Conservation (phyloP, 192 early-diverging fungal genomes). For the Paraglomus occultum region DNA sequence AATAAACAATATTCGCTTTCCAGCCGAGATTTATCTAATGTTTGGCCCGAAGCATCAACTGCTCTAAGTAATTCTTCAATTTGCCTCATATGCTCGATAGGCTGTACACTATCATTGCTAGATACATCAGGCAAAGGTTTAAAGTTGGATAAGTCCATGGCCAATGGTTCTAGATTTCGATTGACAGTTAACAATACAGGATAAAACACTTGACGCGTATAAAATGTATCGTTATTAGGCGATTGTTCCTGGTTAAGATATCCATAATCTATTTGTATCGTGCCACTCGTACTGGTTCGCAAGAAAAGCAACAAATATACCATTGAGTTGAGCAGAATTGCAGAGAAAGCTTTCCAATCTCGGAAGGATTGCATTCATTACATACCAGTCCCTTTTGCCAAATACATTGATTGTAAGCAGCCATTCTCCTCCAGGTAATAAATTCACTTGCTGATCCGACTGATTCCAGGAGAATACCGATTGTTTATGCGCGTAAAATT, state of each 20-base stretch:
- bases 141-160: conserved; percentile 66
- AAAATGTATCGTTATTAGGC: conserved; percentile 44
- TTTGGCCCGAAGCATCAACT: conserved; percentile 36
- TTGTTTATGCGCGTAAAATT: conserved; percentile 58
- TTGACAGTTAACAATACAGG: conserved; percentile 72
- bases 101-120: neutral
- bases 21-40: conserved; percentile 24
- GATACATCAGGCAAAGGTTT: conserved; percentile 32
- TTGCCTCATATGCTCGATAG: neutral
- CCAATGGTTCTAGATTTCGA: conserved; percentile 56
- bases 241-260: conserved; percentile 41
- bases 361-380: conserved; percentile 4
- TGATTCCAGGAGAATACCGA: conserved; percentile 57
- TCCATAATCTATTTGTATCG: conserved; percentile 71
- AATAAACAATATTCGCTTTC: conserved; percentile 69
- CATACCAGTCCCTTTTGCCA: conserved; percentile 71
- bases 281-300: conserved; percentile 56
- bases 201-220: conserved; percentile 61
- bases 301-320: neutral
- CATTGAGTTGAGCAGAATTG: neutral
- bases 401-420: conserved; percentile 63
- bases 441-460: conserved; percentile 40
- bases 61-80: conserved; percentile 31
- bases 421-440: conserved; percentile 51
- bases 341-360: neutral